Base-by-base conservation (phyloP, 2,329 filamentous ascomycete genomes). In the Tolypocladium endophyticum region DNA sequence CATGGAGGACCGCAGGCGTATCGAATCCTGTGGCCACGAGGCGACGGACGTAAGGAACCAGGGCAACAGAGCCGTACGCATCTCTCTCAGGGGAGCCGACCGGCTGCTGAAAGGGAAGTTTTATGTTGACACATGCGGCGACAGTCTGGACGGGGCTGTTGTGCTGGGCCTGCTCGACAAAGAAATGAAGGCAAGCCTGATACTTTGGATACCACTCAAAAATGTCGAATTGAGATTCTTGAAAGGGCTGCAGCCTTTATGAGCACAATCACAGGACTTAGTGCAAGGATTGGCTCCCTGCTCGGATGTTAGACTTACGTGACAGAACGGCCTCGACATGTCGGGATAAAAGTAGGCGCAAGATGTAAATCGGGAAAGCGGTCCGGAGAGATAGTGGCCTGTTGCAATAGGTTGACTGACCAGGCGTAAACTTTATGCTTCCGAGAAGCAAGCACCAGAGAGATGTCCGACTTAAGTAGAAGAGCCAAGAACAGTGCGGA, bases 201-300 rank as follows among this genome's bases (percentile, higher is more conserved):
- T 95, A 96, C 61, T 89, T 88, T 12, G 90, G 89, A 72, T 96
- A 89, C 94, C 94, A 97, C 62, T 92, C 89, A 71, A 97, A 88
- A 64, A 97, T 89, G 73, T 93, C 89, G 74, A 92, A 87, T 55
- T 80, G 74, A 58, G 71, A 69, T 62, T 79, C 75, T 62, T 77
- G 72, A 62, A 80, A 79, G 8, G 77, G 74, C 78, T 81, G 56
- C 12, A 23, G 47, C 41, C 16, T 36, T 18, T 6, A 47, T 57
- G 36, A 55, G 43, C 45, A 58, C 53, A 35, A 55, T 25, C 50
- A 53, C 12, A 53, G 50, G 50, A 35, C 30, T n/a, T n/a, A 35
- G 20, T 23, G 50, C 50, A n/a, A 35, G 28, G 18, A 2, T 30
- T n/a, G 30, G 50, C 20, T 35, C 50, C 14, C 9, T 53, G 30